Evolutionary conservation across 2,329 filamentous ascomycete genomes (phyloP).

Genomic region (Grosmannia serpens): DNA sequence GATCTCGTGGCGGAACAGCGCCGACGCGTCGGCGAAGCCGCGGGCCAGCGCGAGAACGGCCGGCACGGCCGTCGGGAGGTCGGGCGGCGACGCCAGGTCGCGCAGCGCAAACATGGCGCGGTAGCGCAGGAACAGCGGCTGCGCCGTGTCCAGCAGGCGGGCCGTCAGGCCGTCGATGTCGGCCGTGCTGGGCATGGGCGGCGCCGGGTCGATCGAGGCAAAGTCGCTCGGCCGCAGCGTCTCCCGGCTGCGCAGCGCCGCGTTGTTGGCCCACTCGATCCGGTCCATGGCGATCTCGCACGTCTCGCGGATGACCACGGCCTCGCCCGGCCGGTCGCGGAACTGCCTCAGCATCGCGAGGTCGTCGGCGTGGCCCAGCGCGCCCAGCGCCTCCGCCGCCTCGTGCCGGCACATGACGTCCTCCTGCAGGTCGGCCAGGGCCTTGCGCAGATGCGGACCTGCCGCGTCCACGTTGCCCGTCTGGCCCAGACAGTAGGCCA

Average conservation of each 20-base stretch:
- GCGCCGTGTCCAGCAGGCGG: conserved; percentile 63
- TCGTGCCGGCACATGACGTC: conserved; percentile 95
- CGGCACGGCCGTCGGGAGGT: conserved; percentile 79
- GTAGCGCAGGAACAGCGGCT: conserved; percentile 84
- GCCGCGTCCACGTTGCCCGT: conserved; percentile 67
- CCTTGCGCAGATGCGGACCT: conserved; percentile 52
- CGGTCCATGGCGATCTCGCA: conserved; percentile 94
- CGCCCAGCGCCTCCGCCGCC: conserved; percentile 87
- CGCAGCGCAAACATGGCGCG: conserved; percentile 96
- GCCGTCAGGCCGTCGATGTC: conserved; percentile 63
- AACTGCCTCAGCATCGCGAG: conserved; percentile 62
- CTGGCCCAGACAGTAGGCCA: conserved; percentile 94
- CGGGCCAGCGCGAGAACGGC: conserved; percentile 77
- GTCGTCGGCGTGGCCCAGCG: conserved; percentile 64
- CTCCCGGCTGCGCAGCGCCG: conserved; percentile 58
- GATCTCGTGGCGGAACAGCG: conserved; percentile 93
- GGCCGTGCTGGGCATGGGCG: conserved; percentile 64
- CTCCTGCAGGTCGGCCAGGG: conserved; percentile 68
- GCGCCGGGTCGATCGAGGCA: conserved; percentile 88
- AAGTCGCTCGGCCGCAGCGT: conserved; percentile 71
- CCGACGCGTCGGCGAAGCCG: conserved; percentile 75
- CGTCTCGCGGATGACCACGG: conserved; percentile 78
- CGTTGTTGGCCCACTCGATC: conserved; percentile 87
- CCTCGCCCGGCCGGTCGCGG: conserved; percentile 64
- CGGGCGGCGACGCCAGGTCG: conserved; percentile 86